Evolutionary conservation across 2,329 filamentous ascomycete genomes (phyloP).

Genomic region (Orbilia blumenaviensis): DNA sequence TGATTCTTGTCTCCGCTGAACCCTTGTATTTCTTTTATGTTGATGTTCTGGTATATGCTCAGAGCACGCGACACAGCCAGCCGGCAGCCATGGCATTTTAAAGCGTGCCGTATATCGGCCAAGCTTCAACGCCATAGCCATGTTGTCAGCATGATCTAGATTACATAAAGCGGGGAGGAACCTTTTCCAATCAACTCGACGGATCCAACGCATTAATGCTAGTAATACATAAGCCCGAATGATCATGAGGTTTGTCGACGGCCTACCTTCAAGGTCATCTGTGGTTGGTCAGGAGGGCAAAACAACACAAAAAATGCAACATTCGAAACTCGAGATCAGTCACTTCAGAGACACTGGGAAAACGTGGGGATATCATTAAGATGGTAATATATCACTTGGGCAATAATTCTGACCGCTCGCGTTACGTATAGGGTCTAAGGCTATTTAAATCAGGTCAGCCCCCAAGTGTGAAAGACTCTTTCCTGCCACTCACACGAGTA

Average conservation of each 20-base stretch:
- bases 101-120: background rate
- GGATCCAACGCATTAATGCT: background rate
- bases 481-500: constrained; percentile 34
- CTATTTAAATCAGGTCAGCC: constrained; percentile 51
- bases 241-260: constrained; percentile 33
- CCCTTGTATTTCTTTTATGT: background rate
- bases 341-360: constrained; percentile 13
- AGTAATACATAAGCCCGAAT: background rate
- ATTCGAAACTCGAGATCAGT: background rate
- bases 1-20: background rate
- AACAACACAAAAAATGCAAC: constrained; percentile 53
- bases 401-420: constrained; percentile 22
- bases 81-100: too few species aligned
- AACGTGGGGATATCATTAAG: constrained; percentile 51
- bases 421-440: constrained; percentile 12
- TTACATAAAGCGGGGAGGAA: background rate
- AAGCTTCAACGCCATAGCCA: background rate
- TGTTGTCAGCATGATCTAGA: background rate
- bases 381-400: constrained; percentile 36
- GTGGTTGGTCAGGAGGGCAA: constrained; percentile 44
- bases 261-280: constrained; percentile 32
- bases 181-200: background rate
- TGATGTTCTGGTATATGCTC: too few species aligned
- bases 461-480: constrained; percentile 33
- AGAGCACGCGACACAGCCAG: constrained; percentile 5